Evolutionary conservation across 75 land plant species (phyloP).

Genomic region (Picea sitchensis): DNA sequence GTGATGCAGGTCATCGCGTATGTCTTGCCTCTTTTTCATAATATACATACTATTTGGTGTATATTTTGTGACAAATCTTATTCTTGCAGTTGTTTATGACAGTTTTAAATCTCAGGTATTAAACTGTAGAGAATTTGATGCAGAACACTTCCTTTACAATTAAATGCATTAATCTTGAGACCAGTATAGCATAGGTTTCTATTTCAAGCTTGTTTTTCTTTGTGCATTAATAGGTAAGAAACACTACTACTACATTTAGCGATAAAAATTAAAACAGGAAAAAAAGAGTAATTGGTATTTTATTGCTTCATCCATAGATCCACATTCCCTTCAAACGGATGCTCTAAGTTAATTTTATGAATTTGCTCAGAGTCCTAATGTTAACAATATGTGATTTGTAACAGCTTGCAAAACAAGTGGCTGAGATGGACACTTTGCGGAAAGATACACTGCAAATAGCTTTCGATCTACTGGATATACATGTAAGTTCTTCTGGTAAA

Average conservation of each 20-base stretch:
- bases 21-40: constrained; percentile 74
- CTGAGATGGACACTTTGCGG: constrained; percentile 50
- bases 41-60: constrained; percentile 83
- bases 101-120: constrained; percentile 88
- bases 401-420: constrained; percentile 78
- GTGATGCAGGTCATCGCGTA: constrained; percentile 69
- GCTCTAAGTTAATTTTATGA: not conserved
- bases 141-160: not conserved
- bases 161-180: not conserved
- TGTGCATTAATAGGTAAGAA: not conserved
- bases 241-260: not conserved
- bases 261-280: not conserved
- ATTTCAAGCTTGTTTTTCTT: not conserved
- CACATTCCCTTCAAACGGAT: not conserved
- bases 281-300: not conserved
- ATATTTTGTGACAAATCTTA: constrained; percentile 81
- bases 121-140: not conserved
- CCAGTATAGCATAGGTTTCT: not conserved
- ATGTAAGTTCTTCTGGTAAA: constrained; percentile 33
- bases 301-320: not conserved
- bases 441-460: constrained; percentile 53
- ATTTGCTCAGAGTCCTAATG: constrained; percentile 2
- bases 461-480: constrained; percentile 60
- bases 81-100: constrained; percentile 95
- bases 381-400: not conserved